phyloP scores from a whole-genome alignment of 257 asterid genomes.

The Nicotiana tabacum region DNA sequence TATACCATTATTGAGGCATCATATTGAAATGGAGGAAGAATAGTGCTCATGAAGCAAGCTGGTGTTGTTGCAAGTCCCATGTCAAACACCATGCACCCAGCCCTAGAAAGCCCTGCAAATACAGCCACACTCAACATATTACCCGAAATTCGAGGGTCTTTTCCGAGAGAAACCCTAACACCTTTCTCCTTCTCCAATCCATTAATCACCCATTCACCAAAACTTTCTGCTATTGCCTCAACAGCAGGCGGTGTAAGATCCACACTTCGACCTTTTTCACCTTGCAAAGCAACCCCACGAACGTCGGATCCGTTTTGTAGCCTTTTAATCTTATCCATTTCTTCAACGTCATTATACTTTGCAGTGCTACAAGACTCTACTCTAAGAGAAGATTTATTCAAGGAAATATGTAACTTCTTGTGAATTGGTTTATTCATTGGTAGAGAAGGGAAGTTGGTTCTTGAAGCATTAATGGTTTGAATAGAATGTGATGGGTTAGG shows the following conservation, averaged over 20 bases:
- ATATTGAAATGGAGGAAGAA: conserved; percentile 52
- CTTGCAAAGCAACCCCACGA: conserved; percentile 81
- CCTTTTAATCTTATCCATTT: conserved; percentile 67
- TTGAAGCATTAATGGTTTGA: conserved; percentile 20
- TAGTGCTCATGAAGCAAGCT: conserved; percentile 96
- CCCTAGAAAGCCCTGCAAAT: conserved; percentile 63
- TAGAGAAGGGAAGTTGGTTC: conserved; percentile 24
- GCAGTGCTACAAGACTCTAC: conserved; percentile 36
- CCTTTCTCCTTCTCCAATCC: conserved; percentile 24
- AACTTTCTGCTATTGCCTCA: conserved; percentile 90
- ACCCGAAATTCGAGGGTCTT: conserved; percentile 87
- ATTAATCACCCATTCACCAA: conserved; percentile 77
- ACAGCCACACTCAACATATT: conserved; percentile 53
- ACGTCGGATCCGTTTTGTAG: conserved; percentile 92
- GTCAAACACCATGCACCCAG: conserved; percentile 66
- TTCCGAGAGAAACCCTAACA: conserved; percentile 66
- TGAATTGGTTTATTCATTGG: conserved; percentile 24
- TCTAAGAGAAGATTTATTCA: conserved; percentile 13
- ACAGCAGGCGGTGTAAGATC: conserved; percentile 79
- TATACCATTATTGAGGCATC: conserved; percentile 88
- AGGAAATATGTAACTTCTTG: conserved; percentile 17
- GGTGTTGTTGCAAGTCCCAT: conserved; percentile 98
- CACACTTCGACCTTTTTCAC: conserved; percentile 72
- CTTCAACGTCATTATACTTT: conserved; percentile 56
- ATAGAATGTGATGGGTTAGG: conserved; percentile 29